Percentiles rank a stretch among this genome's conserved stretches.
Evolutionary conservation across 192 early-diverging fungal genomes (phyloP).

Genomic region (Rhizophagus clarus): DNA sequence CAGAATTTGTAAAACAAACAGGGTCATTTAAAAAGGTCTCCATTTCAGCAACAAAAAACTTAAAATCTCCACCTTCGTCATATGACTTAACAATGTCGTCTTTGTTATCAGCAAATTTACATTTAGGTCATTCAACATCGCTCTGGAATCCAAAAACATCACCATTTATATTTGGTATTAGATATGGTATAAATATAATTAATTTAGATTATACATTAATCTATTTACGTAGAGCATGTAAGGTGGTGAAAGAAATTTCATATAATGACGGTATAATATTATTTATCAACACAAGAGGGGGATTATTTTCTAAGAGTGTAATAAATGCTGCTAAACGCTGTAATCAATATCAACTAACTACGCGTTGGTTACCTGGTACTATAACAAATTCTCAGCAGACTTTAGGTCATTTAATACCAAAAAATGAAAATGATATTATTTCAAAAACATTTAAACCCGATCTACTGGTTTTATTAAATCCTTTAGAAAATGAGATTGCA

Average conservation of each 20-base stretch:
- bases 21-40: background rate
- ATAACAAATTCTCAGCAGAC: constrained; percentile 83
- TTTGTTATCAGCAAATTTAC: constrained; percentile 81
- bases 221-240: constrained; percentile 78
- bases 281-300: constrained; percentile 82
- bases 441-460: constrained; percentile 73
- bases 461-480: constrained; percentile 81
- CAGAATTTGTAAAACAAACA: constrained; percentile 6
- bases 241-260: constrained; percentile 70
- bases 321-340: constrained; percentile 78
- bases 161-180: constrained; percentile 86
- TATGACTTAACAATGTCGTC: constrained; percentile 63
- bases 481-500: constrained; percentile 79
- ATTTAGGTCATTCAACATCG: constrained; percentile 82
- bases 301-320: constrained; percentile 59
- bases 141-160: constrained; percentile 81
- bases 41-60: background rate
- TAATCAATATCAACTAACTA: constrained; percentile 78
- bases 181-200: constrained; percentile 89
- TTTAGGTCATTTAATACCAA: constrained; percentile 57
- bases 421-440: constrained; percentile 41
- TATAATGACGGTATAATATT: constrained; percentile 78
- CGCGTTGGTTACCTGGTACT: constrained; percentile 85
- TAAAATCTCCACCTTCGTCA: constrained; percentile 35
- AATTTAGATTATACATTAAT: constrained; percentile 91